phyloP scores from a whole-genome alignment of 2,329 filamentous ascomycete genomes.

The Monascus ruber region DNA sequence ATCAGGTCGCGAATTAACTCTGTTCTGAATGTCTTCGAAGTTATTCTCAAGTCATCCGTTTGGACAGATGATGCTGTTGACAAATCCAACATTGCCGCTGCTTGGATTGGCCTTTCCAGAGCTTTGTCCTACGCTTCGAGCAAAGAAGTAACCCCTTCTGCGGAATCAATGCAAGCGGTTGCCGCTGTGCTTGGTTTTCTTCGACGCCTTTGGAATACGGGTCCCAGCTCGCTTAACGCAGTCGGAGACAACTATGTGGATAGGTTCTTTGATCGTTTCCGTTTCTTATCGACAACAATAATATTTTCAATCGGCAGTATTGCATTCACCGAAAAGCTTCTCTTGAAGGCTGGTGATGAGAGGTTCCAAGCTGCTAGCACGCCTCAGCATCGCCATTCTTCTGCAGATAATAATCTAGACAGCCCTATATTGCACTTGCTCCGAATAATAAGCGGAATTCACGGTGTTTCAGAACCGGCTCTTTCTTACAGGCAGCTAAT shows the following conservation, averaged over 20 bases:
- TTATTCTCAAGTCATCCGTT: constrained; percentile 39
- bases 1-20: constrained; percentile 57
- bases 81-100: constrained; percentile 39
- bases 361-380: constrained; percentile 39
- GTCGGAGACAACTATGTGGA: constrained; percentile 15
- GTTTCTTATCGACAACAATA: constrained; percentile 40
- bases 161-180: constrained; percentile 70
- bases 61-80: constrained; percentile 36
- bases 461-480: constrained; percentile 8
- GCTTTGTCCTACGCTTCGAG: constrained; percentile 50
- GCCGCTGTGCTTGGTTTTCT: constrained; percentile 60
- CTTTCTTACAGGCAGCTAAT: constrained; percentile 19
- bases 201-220: constrained; percentile 55
- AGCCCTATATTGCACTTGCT: constrained; percentile 31
- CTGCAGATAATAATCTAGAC: constrained; percentile 16
- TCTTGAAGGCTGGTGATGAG: constrained; percentile 43
- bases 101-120: constrained; percentile 52
- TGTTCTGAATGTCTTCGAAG: constrained; percentile 53
- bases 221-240: constrained; percentile 31
- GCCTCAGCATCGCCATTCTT: constrained; percentile 21
- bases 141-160: constrained; percentile 83
- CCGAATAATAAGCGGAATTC: constrained; percentile 17
- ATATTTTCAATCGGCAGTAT: constrained; percentile 40
- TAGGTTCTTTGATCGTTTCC: constrained; percentile 38
- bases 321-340: constrained; percentile 40